Base-by-base conservation (phyloP, 352 stramenopile genomes). In the Thalassiosira mediterranea region DNA sequence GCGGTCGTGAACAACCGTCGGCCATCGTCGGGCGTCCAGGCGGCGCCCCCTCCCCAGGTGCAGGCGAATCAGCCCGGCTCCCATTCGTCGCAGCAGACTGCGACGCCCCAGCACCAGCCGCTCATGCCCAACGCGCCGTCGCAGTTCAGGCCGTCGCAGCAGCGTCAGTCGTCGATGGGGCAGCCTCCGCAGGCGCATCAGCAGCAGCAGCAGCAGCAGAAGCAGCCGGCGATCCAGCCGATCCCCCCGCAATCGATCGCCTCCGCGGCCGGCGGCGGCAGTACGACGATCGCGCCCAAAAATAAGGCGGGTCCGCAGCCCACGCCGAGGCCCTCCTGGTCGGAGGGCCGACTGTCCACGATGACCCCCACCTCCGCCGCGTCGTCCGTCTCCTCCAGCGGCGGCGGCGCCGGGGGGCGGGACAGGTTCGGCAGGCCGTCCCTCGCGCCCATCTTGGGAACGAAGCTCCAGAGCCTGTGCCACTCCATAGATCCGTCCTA, bases 401-500 rank as follows among this genome's bases (percentile, higher is more conserved):
- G 61, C 19, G 42, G 11, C 3, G 21, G 17, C 7, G 19, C 47
- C 25, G 25, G 13, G 13, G 34, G 4, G 17, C 15, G 47, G 25
- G 65, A 58, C 26, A 63, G 64, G 32, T 42, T 60, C 25, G 65
- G 64, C 26, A 63, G 64, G 32, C 38, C 66, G 29, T 57, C 42
- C 48, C n/a, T 70, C 11, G 73, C 73, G 51, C 74, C 74, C 37
- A 32, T 75, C 23, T 47, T 83, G 3, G 74, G 68, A 15, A 32
- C 66, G 19, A 83, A 75, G 52, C 42, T 83, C 0, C 67, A 83
- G 67, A 48, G 51, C 11, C 40, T 83, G 21, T 75, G 60, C 42
- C 61, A 57, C 23, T 79, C 67, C 15, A 83, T 83, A 21, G 74
- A 83, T 46, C 74, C 74, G 34, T 83, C 74, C 28, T 83, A 83